Base-by-base conservation (phyloP, 2,329 filamentous ascomycete genomes). In the Botrytis paeoniae region DNA sequence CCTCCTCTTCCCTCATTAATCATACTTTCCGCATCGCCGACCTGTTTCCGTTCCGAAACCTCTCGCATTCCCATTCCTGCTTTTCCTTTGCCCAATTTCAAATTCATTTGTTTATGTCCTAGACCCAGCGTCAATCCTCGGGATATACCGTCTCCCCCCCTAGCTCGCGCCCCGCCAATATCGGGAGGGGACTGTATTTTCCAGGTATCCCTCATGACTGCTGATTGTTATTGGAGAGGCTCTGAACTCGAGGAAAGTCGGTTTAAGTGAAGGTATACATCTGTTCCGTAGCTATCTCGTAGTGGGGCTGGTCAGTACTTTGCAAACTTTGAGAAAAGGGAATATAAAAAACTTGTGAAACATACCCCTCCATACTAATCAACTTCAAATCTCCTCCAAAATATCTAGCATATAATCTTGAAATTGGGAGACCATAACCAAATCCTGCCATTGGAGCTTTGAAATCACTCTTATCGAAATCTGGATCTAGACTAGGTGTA, bases 371-470 rank as follows among this genome's bases (percentile, higher is more conserved):
- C 96, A 99, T 99, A 82, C 94, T 98, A 80, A 99, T 99, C 82
- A 99, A 84, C 84, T 98, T 98, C 79, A 99, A 83, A 82, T 99
- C 96, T 73, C 96, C 96, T 74, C 96, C 96, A 84, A 99, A 99
- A 84, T 99, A 99, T 77, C 96, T 87, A 72, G 96, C 96, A 80
- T 99, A 99, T 70, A 99, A 86, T 76, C 96, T 87, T 78, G 93
- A 97, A 75, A 99, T 98, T 0, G 96, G 96, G 77, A 99, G 82
- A 25, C 96, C 96, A 80, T 99, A 99, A n/a, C 96, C 96, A 80
- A 98, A 99, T 3, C 96, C 96, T 75, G 96, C 96, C 96, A 99
- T 98, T 2, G 96, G 96, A 20, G 96, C 96, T 83, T 99, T 98
- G 86, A 99, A 99, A 82, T 99, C 96, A 84, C 92, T 97, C 85